Evolutionary conservation across 2,329 filamentous ascomycete species (phyloP), one percentile per base, ranked within the genome.

Genomic region (Rutstroemia sp.): DNA sequence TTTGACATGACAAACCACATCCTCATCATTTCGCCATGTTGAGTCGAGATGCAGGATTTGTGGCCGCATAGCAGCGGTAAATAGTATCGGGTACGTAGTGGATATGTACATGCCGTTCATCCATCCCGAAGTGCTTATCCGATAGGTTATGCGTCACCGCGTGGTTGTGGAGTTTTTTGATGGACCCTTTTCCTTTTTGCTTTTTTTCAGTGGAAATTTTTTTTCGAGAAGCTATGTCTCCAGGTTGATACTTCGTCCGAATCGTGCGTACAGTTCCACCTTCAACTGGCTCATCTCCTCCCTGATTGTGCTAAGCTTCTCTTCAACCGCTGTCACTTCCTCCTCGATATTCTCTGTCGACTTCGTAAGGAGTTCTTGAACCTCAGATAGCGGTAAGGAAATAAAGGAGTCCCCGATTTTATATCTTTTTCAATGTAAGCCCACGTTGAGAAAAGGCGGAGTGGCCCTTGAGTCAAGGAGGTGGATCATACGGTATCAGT

Each of bases 371-470:
- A 97, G 81, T 64, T 92, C 86, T 69, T 96, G 90, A 2, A 94
- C 94, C 70, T 96, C 87, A 49, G 86, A 75, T 16, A 96, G 80
- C 8, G 88, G 86, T 52, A 99, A 75, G 58, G 90, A 88, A 72
- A 97, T 88, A 75, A 97, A 99, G 5, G 91, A 89, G 72, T 97
- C 94, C 63, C 94, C 94, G 57, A 99, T 90, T 75, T 95, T 95
- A 78, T 97, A 97, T 57, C 92, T 96, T 70, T 16, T 21, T 37
- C 16, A n/a, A 49, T 44, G 27, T 67, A 19, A 64, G 54, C 37
- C 34, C 23, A 37, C 9, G 7, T 44, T 12, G 21, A 19, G 6
- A 34, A 34, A 34, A 12, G 30, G 30, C 30, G 2, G 30, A 34
- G 30, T 34, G 12, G 30, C 30, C 30, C 30, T 12, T 4, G 30